Percentiles rank a stretch among this genome's conserved stretches.
phyloP scores from a whole-genome alignment of 2,329 filamentous ascomycete species.

The Sporothrix variecibatus region DNA sequence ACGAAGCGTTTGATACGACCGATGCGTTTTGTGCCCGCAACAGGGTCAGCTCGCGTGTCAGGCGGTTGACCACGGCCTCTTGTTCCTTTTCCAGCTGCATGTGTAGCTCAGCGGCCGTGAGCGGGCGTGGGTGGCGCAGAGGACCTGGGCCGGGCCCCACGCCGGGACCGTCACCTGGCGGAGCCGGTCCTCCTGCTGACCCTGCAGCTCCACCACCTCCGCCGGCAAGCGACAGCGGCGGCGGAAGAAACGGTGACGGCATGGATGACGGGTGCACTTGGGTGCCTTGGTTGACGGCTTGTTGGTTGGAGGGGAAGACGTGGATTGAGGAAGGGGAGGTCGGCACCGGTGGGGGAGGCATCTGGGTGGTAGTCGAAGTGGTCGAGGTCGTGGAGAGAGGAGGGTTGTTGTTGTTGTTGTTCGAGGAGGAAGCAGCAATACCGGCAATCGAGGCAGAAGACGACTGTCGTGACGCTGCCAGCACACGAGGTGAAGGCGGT shows the following conservation, averaged over 20 bases:
- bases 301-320: constrained; percentile 60
- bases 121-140: constrained; percentile 78
- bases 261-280: constrained; percentile 37
- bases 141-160: constrained; percentile 67
- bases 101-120: constrained; percentile 88
- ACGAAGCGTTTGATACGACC: constrained; percentile 66
- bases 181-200: constrained; percentile 27
- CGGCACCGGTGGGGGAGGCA: constrained; percentile 45
- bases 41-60: constrained; percentile 83
- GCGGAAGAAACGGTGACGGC: constrained; percentile 40
- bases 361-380: constrained; percentile 36
- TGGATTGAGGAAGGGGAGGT: constrained; percentile 52
- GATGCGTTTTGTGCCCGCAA: constrained; percentile 74
- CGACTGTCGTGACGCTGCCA: constrained; percentile 47
- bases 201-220: neutral
- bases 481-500: constrained; percentile 51
- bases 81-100: constrained; percentile 92
- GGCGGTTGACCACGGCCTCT: constrained; percentile 90
- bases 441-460: constrained; percentile 39
- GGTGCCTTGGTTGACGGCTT: constrained; percentile 46
- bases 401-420: neutral
- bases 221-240: constrained; percentile 30
- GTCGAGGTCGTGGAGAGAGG: neutral
- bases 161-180: constrained; percentile 43
- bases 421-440: neutral